phyloP scores from a whole-genome alignment of 78 protist species.

The Chrysochromulina parva region DNA sequence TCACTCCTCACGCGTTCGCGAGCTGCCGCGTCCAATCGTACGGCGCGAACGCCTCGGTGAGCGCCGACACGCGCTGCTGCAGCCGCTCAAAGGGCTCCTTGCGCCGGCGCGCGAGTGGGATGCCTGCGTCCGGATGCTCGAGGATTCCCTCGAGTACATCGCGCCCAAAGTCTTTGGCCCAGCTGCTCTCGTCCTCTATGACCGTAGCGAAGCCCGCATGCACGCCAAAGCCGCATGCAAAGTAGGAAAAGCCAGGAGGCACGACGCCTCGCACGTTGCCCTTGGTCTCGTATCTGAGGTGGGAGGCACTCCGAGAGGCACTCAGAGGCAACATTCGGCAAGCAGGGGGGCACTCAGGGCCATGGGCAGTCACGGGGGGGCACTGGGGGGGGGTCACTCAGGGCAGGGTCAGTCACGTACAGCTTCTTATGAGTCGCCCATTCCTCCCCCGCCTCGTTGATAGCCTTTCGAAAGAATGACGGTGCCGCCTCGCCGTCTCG shows the following conservation, averaged over 20 bases:
- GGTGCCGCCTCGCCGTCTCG: constrained; percentile 60
- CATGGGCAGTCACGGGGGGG: too few relatives aligned
- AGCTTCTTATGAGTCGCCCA: too few relatives aligned
- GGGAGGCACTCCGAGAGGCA: too few relatives aligned
- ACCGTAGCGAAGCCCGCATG: constrained; percentile 72
- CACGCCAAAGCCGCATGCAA: constrained; percentile 66
- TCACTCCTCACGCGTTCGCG: too few relatives aligned
- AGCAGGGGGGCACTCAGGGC: too few relatives aligned
- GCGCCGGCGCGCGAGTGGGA: neutral
- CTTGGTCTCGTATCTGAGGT: constrained; percentile 64
- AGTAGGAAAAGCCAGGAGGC: constrained; percentile 73
- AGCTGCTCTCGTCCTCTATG: constrained; percentile 64
- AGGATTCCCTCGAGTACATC: neutral
- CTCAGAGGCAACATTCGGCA: too few relatives aligned
- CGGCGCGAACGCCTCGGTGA: neutral
- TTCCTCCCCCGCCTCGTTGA: too few relatives aligned
- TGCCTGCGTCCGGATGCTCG: neutral
- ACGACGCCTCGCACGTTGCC: constrained; percentile 43
- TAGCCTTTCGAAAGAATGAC: constrained; percentile 48
- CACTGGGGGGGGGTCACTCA: too few relatives aligned
- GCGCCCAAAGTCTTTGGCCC: neutral
- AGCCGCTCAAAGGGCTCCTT: neutral
- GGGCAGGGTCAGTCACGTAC: too few relatives aligned
- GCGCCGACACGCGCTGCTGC: neutral
- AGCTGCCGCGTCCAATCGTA: constrained; percentile 7